Percentiles rank a stretch among this genome's conserved stretches.
Conservation (phyloP, 768 basidiomycete genomes). For the Rhodocollybia butyracea region DNA sequence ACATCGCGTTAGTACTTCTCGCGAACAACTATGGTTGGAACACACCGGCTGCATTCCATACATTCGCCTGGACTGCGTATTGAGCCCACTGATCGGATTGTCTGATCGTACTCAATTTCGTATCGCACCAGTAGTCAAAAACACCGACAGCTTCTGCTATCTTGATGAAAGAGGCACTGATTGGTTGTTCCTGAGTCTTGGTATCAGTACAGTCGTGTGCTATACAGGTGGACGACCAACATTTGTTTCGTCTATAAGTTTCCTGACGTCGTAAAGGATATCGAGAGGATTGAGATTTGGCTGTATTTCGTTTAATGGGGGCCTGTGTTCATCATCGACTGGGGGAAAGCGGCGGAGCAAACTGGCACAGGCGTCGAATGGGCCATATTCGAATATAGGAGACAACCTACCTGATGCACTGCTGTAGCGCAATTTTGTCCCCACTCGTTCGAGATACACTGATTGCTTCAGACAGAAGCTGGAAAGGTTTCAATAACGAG, state of each 20-base stretch:
- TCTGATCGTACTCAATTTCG: constrained; percentile 42
- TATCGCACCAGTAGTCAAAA: constrained; percentile 70
- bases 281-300: constrained; percentile 74
- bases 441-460: constrained; percentile 69
- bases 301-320: constrained; percentile 68
- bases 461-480: constrained; percentile 78
- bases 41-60: constrained; percentile 71
- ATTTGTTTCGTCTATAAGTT: constrained; percentile 65
- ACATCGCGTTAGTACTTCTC: background rate
- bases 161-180: constrained; percentile 66
- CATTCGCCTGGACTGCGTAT: constrained; percentile 69
- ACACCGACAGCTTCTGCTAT: constrained; percentile 63
- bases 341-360: constrained; percentile 70
- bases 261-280: constrained; percentile 72
- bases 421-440: constrained; percentile 71
- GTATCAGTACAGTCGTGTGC: background rate
- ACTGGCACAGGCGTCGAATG: constrained; percentile 31
- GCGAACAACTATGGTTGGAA: background rate
- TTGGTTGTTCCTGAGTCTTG: constrained; percentile 58
- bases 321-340: constrained; percentile 40
- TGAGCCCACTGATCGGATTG: constrained; percentile 68
- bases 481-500: constrained; percentile 2
- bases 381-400: background rate
- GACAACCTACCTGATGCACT: constrained; percentile 64
- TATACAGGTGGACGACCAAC: constrained; percentile 31